phyloP scores from a whole-genome alignment of 169 alveolate genomes.

The Plasmodium vivax region DNA sequence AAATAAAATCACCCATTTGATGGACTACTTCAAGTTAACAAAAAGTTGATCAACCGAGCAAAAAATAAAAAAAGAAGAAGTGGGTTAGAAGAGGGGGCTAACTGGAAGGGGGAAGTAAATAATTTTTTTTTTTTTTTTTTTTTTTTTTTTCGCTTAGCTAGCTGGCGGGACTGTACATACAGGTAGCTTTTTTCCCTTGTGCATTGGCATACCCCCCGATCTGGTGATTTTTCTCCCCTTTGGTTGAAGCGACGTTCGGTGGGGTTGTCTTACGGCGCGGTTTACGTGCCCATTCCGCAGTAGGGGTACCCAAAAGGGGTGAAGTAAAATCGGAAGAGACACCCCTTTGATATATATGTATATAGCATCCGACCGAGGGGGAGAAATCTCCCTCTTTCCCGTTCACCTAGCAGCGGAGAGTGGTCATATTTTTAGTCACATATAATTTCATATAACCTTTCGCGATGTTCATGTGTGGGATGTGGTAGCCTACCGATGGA shows the following conservation, averaged over 20 bases:
- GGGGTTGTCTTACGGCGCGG: neutral
- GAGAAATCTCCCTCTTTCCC: neutral
- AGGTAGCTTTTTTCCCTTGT: neutral
- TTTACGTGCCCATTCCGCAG: neutral
- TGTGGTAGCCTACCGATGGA: neutral
- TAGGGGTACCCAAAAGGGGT: neutral
- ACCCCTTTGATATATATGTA: neutral
- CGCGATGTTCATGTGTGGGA: neutral
- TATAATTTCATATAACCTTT: neutral
- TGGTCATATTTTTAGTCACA: neutral
- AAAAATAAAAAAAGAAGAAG: too few species aligned
- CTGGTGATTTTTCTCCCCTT: neutral
- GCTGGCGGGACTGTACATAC: neutral
- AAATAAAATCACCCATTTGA: neutral
- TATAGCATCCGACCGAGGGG: neutral
- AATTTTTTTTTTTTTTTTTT: too few species aligned
- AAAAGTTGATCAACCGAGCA: neutral
- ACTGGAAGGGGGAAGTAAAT: neutral
- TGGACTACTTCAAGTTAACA: neutral
- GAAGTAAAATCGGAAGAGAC: neutral
- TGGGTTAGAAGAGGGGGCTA: neutral
- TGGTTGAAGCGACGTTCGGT: neutral
- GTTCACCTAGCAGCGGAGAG: neutral
- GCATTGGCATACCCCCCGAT: neutral
- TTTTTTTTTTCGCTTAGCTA: neutral